Evolutionary conservation across 208 protist species (phyloP).

Genomic region (Willaertia magna): DNA sequence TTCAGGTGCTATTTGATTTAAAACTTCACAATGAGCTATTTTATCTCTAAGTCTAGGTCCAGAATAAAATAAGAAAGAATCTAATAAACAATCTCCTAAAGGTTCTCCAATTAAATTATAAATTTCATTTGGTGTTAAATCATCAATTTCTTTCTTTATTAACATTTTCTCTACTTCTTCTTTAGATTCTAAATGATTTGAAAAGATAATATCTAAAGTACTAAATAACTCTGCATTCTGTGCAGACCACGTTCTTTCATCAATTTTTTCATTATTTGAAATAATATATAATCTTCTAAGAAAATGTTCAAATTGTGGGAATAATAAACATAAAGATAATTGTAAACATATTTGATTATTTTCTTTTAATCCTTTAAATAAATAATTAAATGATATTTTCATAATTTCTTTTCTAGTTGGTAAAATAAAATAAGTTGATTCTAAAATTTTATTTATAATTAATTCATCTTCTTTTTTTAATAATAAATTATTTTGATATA

Average conservation of each 20-base stretch:
- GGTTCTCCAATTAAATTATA: not conserved
- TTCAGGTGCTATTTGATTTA: not conserved
- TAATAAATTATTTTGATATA: not conserved
- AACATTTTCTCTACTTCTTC: not conserved
- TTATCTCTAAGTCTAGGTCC: not conserved
- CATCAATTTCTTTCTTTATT: not conserved
- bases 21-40: not conserved
- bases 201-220: not conserved
- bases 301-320: not conserved
- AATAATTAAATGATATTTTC: not conserved
- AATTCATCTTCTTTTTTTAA: not conserved
- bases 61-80: not conserved
- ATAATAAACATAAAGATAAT: not conserved
- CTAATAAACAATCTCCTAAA: not conserved
- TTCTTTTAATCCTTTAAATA: not conserved
- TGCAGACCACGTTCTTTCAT: not conserved
- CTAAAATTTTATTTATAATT: not conserved
- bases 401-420: not conserved
- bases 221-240: not conserved
- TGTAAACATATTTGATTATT: not conserved
- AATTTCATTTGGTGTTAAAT: not conserved
- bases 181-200: not conserved
- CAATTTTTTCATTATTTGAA: not conserved
- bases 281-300: not conserved
- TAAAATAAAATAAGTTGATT: not conserved